Percentiles rank a stretch among this genome's conserved stretches.
phyloP scores from a whole-genome alignment of 352 stramenopile species.

The Globisporangium viniferum region DNA sequence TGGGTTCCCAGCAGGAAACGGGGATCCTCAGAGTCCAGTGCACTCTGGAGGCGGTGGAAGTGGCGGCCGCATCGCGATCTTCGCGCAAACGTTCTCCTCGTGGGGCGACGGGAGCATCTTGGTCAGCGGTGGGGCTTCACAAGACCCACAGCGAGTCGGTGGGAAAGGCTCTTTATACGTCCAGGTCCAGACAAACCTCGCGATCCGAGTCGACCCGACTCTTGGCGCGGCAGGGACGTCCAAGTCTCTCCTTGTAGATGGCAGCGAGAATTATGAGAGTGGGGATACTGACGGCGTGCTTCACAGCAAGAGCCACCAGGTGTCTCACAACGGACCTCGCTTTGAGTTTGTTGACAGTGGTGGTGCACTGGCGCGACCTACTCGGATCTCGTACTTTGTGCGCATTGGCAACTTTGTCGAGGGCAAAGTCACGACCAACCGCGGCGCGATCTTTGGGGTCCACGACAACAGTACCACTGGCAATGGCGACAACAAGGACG shows the following conservation, averaged over 20 bases:
- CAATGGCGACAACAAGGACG: slow-evolving; percentile 25
- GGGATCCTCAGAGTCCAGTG: slow-evolving; percentile 4
- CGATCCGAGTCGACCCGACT: slow-evolving; percentile 57
- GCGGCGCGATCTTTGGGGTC: slow-evolving; percentile 65
- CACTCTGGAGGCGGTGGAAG: slow-evolving; percentile 84
- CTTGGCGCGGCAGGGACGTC: slow-evolving; percentile 60
- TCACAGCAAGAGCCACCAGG: slow-evolving; percentile 22
- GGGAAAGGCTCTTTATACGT: slow-evolving; percentile 38
- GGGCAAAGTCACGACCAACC: slow-evolving; percentile 43
- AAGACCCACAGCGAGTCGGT: slow-evolving; percentile 35
- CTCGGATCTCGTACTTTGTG: slow-evolving; percentile 79
- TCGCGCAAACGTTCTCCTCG: slow-evolving; percentile 90
- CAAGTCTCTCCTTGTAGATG: slow-evolving; percentile 69
- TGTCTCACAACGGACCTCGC: slow-evolving; percentile 46
- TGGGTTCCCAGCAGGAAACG: slow-evolving; percentile 17
- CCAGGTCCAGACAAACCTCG: slow-evolving; percentile 38
- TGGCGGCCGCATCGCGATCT: slow-evolving; percentile 82
- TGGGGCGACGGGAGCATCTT: slow-evolving; percentile 75
- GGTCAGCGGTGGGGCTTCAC: slow-evolving; percentile 67
- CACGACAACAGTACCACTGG: slow-evolving; percentile 15
- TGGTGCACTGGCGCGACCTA: slow-evolving; percentile 24
- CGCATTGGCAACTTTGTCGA: slow-evolving; percentile 44
- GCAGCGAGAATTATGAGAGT: slow-evolving; percentile 31
- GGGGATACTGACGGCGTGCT: slow-evolving; percentile 14
- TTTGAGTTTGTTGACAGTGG: slow-evolving; percentile 27